A percentile compares a stretch with the other conserved stretches of the same genome.
Evolutionary conservation across 1,284 basidiomycete species (phyloP).

Genomic region (Meira nashicola): DNA sequence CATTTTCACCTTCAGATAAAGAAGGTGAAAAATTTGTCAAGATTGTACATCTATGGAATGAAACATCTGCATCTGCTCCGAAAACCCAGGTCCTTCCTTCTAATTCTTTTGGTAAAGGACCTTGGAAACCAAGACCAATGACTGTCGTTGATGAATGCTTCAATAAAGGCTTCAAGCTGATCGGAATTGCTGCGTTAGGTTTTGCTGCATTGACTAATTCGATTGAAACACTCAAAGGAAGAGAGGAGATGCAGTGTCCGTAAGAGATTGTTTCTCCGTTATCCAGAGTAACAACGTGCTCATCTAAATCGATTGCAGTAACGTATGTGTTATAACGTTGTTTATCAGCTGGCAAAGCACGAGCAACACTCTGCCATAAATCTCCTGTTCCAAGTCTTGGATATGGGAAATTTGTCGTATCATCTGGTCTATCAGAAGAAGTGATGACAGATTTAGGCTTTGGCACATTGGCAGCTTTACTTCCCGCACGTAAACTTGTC

Average conservation of each 20-base stretch:
- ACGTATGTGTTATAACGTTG: conserved; percentile 4
- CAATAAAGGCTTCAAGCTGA: background rate
- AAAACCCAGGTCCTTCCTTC: conserved; percentile 8
- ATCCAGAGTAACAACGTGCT: background rate
- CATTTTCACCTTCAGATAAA: background rate
- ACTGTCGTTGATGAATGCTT: conserved; percentile 9
- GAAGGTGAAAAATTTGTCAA: conserved; percentile 9
- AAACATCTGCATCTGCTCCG: conserved; percentile 1
- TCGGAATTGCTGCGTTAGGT: background rate
- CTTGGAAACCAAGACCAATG: conserved; percentile 2
- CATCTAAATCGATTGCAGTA: background rate
- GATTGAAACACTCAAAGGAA: conserved; percentile 1
- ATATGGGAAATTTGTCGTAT: conserved; percentile 2
- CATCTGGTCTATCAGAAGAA: background rate
- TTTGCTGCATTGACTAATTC: background rate
- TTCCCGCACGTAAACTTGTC: conserved; percentile 6
- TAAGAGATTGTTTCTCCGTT: conserved; percentile 6
- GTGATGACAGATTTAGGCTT: background rate
- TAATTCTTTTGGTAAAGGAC: background rate
- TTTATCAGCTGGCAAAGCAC: background rate
- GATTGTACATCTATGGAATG: conserved; percentile 4
- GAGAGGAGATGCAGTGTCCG: conserved; percentile 1
- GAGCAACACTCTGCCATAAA: conserved; percentile 2
- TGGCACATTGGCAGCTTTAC: conserved; percentile 1
- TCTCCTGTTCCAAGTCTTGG: conserved; percentile 4